Conservation (phyloP, 2,329 filamentous ascomycete genomes). For the Colletotrichum costaricense region DNA sequence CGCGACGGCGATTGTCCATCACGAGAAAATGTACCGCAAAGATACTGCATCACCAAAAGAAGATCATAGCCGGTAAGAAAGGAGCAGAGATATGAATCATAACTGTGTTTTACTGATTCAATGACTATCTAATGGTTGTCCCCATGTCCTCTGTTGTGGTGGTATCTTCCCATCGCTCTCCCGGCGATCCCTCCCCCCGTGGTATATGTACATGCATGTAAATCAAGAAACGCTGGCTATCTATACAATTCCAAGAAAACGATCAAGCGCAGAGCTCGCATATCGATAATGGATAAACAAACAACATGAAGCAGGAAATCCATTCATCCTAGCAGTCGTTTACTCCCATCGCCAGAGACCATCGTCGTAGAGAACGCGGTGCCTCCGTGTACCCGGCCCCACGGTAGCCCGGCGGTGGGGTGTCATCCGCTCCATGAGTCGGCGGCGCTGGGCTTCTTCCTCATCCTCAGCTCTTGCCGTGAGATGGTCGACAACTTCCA, state of each 20-base stretch:
- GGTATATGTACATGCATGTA: constrained; percentile 6
- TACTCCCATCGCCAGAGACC: constrained; percentile 54
- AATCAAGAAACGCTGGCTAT: constrained; percentile 23
- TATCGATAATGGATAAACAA: not conserved
- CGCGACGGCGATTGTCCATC: not conserved
- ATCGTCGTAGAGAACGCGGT: constrained; percentile 50
- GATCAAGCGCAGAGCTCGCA: not conserved
- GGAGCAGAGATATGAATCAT: not conserved
- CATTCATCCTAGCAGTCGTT: constrained; percentile 23
- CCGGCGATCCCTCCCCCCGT: not conserved
- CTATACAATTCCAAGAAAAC: not conserved
- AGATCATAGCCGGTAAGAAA: not conserved
- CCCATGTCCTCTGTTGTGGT: not conserved
- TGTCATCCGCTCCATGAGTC: constrained; percentile 54
- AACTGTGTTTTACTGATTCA: not conserved
- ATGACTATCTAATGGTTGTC: not conserved
- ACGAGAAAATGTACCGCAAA: not conserved
- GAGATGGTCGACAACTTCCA: constrained; percentile 41
- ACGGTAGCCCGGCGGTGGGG: constrained; percentile 51
- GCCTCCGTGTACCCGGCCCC: constrained; percentile 48
- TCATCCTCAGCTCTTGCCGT: constrained; percentile 44
- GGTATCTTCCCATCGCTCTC: constrained; percentile 22
- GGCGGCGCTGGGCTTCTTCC: constrained; percentile 51
- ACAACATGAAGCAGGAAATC: constrained; percentile 11
- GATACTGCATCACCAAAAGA: not conserved